Base-by-base conservation (phyloP, 2,329 filamentous ascomycete genomes). In the Aspergillus sp. region DNA sequence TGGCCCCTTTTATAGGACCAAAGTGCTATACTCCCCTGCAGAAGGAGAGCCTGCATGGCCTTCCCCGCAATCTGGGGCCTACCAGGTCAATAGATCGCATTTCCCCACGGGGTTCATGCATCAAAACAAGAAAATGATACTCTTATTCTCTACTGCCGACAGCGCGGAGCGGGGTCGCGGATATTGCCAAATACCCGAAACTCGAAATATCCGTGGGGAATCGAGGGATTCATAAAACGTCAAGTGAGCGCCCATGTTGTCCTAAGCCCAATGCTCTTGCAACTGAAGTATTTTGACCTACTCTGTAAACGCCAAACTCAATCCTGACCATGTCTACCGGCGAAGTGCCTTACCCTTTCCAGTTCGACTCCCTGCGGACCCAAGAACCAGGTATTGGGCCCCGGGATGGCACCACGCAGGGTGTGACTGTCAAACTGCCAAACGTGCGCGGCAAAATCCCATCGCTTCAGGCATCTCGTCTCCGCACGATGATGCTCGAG, bases 361-460 rank as follows among this genome's bases (percentile, higher is more conserved):
- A 17, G 6, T 41, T 41, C 38, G 38, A 41, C n/a, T n/a, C 38
- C 38, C 38, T 41, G 15, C 6, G 38, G 38, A 41, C 38, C 3
- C 15, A 41, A 6, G n/a, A 41, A n/a, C 38, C 38, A n/a, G n/a
- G 38, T 13, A 2, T 41, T 17, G 38, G 38, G 17, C 2, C 38
- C 5, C 38, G 17, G 38, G 2, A 41, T 9, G 38, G 38, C 15
- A 17, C 8, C 38, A 41, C 38, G 3, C 38, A 17, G 15, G 38
- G 17, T 41, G 38, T 41, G 8, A 17, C 15, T 3, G 7, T 41
- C 10, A 30, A 17, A 19, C 49, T 58, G 15, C 32, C 45, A 9
- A 78, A 78, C 61, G 69, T 72, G 13, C 74, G 78, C 1, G 78
- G 78, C 17, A 57, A 64, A 2, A 73, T 74, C n/a, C 77, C 78